These are phyloP conservation scores for Mycena rosella DNA, from an alignment of 768 basidiomycete species.

Conservation along the genomic window DNA sequence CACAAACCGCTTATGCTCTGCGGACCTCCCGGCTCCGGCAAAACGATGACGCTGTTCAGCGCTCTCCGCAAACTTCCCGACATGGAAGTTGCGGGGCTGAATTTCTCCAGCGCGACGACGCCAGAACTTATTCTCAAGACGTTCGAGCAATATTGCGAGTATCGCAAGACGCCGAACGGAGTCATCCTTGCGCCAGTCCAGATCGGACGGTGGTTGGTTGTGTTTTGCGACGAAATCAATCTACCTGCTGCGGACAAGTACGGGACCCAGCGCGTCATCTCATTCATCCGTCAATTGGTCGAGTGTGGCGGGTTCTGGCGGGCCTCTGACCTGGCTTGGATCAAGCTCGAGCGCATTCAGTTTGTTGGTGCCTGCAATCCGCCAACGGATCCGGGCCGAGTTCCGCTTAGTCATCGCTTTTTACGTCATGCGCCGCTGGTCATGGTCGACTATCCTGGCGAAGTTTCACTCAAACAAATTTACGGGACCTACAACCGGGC, in stretches of 20 bases:
- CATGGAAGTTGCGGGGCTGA: slow-evolving; percentile 99
- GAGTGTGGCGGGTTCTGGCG: slow-evolving; percentile 97
- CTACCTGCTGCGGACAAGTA: slow-evolving; percentile 97
- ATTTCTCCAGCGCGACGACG: slow-evolving; percentile 99
- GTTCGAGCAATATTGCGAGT: slow-evolving; percentile 99
- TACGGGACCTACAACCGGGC: slow-evolving; percentile 99
- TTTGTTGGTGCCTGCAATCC: slow-evolving; percentile 99
- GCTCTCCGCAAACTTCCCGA: slow-evolving; percentile 97
- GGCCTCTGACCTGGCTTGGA: slow-evolving; percentile 95
- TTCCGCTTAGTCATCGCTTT: slow-evolving; percentile 98
- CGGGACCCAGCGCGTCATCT: slow-evolving; percentile 98
- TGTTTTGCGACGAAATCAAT: slow-evolving; percentile 99
- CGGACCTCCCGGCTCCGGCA: slow-evolving; percentile 99
- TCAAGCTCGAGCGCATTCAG: slow-evolving; percentile 97
- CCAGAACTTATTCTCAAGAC: slow-evolving; percentile 99
- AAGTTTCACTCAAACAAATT: slow-evolving; percentile 96
- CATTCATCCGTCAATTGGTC: slow-evolving; percentile 96
- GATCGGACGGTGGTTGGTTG: slow-evolving; percentile 97
- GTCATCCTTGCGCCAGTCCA: slow-evolving; percentile 94
- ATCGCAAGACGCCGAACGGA: slow-evolving; percentile 98
- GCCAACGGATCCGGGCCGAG: slow-evolving; percentile 98
- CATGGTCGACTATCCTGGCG: slow-evolving; percentile 99
- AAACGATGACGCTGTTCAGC: slow-evolving; percentile 99
- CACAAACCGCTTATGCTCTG: slow-evolving; percentile 99
- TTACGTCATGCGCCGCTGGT: slow-evolving; percentile 96